Evolutionary conservation across 31 red algal genomes (phyloP), one percentile per base, ranked within the genome.

Genomic region (Odonthalia washingtoniensis): DNA sequence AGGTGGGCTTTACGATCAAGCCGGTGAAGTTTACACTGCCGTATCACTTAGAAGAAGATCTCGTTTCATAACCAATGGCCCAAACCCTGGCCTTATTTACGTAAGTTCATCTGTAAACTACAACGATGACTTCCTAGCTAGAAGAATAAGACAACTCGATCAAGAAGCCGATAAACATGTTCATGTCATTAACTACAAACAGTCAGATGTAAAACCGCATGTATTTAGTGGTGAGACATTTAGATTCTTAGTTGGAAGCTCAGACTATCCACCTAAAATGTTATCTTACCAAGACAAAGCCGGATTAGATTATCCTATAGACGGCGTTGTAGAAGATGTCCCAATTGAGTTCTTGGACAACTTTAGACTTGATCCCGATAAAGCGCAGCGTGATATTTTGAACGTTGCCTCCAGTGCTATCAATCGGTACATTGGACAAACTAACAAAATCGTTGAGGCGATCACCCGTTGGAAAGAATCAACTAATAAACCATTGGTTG

Each of bases 391-490:
- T 32, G 64, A 68, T 36, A 36, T 68, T 32, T 68, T 44, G 42
- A 44, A 44, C 42, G 42, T 44, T 44, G 42, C 42, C 42, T 44
- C 42, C 42, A 44, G 42, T 44, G 42, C 42, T 44, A 44, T 44
- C 42, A 44, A 44, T 44, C 42, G 42, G 64, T 68, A 35, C 64
- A 68, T 68, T 35, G 34, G 32, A 68, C 64, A 68, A 36, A 32
- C 32, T 36, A 36, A 35, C 64, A 68, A 68, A 36, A 68, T 68
- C 34, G 64, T 68, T 68, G 64, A 68, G 64, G 64, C 64, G 64
- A 36, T 68, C 30, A 36, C 30, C 30, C 64, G 64, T 36, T 68
- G 64, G 64, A 32, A 68, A 32, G 34, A 68, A 68, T 32, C 30
- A 32, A 36, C 32, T 36, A 68, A 68, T 36, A 36, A 32, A 68